Evolutionary conservation across 2,329 filamentous ascomycete genomes (phyloP), one percentile per base, ranked within the genome.

Genomic region (Eutypella sp.): DNA sequence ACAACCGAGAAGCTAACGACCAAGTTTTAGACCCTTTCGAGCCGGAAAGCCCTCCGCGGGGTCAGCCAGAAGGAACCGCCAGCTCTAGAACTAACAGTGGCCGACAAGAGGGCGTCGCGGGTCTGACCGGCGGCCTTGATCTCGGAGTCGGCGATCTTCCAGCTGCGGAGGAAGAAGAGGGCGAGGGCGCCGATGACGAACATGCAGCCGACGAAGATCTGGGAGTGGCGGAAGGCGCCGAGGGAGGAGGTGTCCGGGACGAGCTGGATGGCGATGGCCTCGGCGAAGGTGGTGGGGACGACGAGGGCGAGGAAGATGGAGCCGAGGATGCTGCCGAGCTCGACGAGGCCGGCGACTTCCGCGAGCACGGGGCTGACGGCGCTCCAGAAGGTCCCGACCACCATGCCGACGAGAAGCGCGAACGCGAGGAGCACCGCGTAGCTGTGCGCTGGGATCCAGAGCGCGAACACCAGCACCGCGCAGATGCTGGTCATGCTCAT

Each of bases 181-280:
- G 73, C 75, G 0, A 68, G 45, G 2, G 79, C 73, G 2, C 73
- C 80, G 1, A 65, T 74, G n/a, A 83, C 59, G 58, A 82, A 84
- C 75, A 82, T 81, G 57, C 75, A 75, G 0, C 78, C 81, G 0
- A 76, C 72, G 55, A 81, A 84, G 1, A 84, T 53, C 56, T 84
- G 81, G 2, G 79, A 74, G 11, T 76, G 72, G 0, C 79, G 68
- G 53, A 82, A 84, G 23, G 70, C 66, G 1, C 69, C 70, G 11
- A 33, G 16, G 6, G 5, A 7, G 6, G 29, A 33, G n/a, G 70
- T 70, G 2, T 65, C 63, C 2, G 63, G 63, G 7, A 58, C 57
- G 43, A 82, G 72, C 49, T 78, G 70, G 33, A 82, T 65, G 1
- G 73, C 78, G 44, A 82, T 78, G 0, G 75, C 65, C 51, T 67